Conservation (phyloP, 2,329 filamentous ascomycete genomes). For the Aureobasidium sp. region DNA sequence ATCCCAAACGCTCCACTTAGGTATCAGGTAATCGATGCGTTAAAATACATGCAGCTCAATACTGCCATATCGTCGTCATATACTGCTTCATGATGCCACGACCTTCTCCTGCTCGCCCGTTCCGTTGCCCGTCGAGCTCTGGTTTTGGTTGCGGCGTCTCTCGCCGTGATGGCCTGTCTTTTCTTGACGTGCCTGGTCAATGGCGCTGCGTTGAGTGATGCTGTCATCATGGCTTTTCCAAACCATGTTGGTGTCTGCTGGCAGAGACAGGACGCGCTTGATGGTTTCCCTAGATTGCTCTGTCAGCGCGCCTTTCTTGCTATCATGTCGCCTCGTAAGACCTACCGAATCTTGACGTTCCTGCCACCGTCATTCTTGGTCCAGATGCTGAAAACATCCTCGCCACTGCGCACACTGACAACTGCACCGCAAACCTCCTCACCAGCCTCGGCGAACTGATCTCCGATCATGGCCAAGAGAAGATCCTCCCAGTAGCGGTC, state of each 20-base stretch:
- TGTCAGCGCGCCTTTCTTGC: slow-evolving; percentile 13
- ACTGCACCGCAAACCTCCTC: slow-evolving; percentile 95
- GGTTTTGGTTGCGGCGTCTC: slow-evolving; percentile 33
- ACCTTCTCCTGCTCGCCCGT: slow-evolving; percentile 8
- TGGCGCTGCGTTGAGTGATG: slow-evolving; percentile 82
- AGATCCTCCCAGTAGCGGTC: slow-evolving; percentile 97
- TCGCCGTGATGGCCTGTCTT: slow-evolving; percentile 46
- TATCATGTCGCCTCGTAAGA: slow-evolving; percentile 11
- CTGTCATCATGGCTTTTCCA: slow-evolving; percentile 97
- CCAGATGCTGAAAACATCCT: slow-evolving; percentile 98
- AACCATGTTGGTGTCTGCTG: slow-evolving; percentile 78
- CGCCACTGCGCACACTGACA: slow-evolving; percentile 85
- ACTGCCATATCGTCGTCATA: not conserved
- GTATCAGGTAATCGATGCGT: not conserved
- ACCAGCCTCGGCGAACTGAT: slow-evolving; percentile 84
- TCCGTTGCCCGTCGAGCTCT: slow-evolving; percentile 5
- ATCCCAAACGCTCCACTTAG: not conserved
- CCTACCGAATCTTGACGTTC: slow-evolving; percentile 92
- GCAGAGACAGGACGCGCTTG: slow-evolving; percentile 80
- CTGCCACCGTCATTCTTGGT: slow-evolving; percentile 86
- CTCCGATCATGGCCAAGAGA: slow-evolving; percentile 79
- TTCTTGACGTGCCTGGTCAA: slow-evolving; percentile 85
- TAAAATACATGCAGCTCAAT: not conserved
- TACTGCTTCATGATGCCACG: not conserved
- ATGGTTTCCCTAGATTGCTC: slow-evolving; percentile 69